Conservation (phyloP, 345 rosid species). For the Anastatica hierochuntica region DNA sequence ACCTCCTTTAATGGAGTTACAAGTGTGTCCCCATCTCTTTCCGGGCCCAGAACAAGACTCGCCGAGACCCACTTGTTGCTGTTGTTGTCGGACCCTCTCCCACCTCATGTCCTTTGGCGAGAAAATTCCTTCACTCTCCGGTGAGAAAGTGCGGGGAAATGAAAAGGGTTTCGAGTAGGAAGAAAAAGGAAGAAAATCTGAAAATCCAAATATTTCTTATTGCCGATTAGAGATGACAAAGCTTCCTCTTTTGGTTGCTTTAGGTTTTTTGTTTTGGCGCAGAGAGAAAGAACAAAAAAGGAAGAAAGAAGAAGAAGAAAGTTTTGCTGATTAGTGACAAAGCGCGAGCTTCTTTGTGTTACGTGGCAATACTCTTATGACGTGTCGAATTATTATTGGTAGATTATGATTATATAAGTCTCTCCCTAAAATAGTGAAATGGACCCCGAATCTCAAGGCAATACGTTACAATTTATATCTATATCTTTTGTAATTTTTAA, state of each 20-base stretch:
- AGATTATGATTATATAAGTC: not conserved
- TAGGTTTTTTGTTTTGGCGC: not conserved
- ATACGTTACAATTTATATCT: conserved; percentile 14
- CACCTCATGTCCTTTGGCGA: conserved; percentile 49
- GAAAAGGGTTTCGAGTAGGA: conserved; percentile 8
- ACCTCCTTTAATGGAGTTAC: conserved; percentile 85
- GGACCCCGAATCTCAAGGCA: conserved; percentile 2
- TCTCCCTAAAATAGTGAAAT: conserved; percentile 6
- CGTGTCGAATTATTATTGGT: conserved; percentile 2
- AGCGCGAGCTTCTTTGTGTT: not conserved
- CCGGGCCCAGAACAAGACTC: conserved; percentile 52
- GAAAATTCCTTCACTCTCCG: conserved; percentile 13
- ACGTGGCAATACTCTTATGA: conserved; percentile 10
- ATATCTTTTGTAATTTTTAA: not conserved
- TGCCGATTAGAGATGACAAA: conserved; percentile 28
- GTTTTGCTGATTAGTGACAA: conserved; percentile 6
- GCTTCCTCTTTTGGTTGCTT: conserved; percentile 13
- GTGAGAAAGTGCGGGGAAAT: conserved; percentile 30
- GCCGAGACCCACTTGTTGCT: conserved; percentile 31
- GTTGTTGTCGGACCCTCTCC: conserved; percentile 50
- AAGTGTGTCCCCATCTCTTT: conserved; percentile 96
- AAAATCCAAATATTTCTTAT: conserved; percentile 2
- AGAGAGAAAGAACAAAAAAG: conserved; percentile 8
- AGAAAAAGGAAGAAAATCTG: conserved; percentile 11
- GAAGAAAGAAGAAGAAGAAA: too few relatives aligned